Base-by-base conservation (phyloP, 306 rosid genomes). In the Quercus mongolica region DNA sequence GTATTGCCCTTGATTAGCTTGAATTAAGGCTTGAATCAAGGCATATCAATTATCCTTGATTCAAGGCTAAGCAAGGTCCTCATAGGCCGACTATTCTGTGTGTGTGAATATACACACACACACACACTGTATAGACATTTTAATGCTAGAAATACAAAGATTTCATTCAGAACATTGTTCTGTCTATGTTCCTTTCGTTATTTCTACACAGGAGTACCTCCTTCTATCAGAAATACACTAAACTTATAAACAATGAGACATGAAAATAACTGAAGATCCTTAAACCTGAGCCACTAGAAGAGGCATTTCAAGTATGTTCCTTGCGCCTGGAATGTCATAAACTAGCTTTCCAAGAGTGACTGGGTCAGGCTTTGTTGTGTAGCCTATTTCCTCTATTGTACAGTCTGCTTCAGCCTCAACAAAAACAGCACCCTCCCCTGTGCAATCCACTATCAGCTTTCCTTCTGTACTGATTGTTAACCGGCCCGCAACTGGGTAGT, bases 371-470 rank as follows among this genome's bases (percentile, higher is more conserved):
- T 85, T 87, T 14, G 90, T 83, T 31, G 76, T 77, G 67, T 88
- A 90, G 4, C 92, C 92, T 0, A 88, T 54, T 62, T 87, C 83
- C 7, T 88, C 79, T 23, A 93, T 85, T 5, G 52, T 18, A 41
- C 88, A 85, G 74, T 89, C 80, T 6, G 98, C 97, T 87, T 93
- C 91, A 30, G 97, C 99, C 74, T 90, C 98, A 73, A 95, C 94
- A 56, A 95, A 95, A 0, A 90, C 80, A 1, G 94, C 97, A 61
- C 99, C 99, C 26, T 93, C 96, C 33, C 86, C 94, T 1, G 84
- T 84, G 76, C 92, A 88, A 31, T 91, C 88, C 80, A 95, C 96
- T 20, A 91, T 93, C 76, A 95, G 85, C 81, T 95, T 93, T 64
- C 89, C 91, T 73, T 95, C 94, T 3, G 88, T 2, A 83, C 98